phyloP scores from a whole-genome alignment of 306 rosid genomes.

The Vigna unguiculata region DNA sequence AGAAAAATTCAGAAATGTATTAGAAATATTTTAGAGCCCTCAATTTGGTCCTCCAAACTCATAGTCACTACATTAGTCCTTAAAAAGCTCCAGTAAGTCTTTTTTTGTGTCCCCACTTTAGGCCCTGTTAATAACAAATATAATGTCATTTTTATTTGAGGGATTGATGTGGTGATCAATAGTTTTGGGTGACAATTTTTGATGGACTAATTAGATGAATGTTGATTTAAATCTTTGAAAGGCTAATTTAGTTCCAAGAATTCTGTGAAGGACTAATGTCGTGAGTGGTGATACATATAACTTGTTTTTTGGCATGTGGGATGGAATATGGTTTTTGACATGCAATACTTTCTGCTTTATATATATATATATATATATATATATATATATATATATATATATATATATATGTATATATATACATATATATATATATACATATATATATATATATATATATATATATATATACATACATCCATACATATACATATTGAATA shows the following conservation, averaged over 20 bases:
- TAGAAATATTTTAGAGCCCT: neutral
- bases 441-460: no score
- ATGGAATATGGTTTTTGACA: constrained; percentile 19
- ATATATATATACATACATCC: no score
- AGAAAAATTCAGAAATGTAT: neutral
- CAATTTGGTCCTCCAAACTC: neutral
- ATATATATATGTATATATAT: no score
- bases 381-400: no score
- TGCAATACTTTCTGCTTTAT: constrained; percentile 10
- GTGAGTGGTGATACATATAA: neutral
- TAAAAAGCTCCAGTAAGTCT: neutral
- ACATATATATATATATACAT: no score
- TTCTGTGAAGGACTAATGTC: neutral
- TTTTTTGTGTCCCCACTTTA: neutral
- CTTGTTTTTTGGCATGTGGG: neutral
- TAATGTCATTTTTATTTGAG: neutral
- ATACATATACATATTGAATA: no score
- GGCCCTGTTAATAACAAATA: neutral
- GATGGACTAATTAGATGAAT: neutral
- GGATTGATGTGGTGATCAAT: neutral
- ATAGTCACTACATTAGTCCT: neutral
- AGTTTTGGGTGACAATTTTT: neutral
- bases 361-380: no score
- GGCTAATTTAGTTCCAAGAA: neutral
- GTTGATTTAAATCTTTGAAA: neutral